phyloP scores from a whole-genome alignment of 805 yeast species.

The Nakazawaea laoshanensis region DNA sequence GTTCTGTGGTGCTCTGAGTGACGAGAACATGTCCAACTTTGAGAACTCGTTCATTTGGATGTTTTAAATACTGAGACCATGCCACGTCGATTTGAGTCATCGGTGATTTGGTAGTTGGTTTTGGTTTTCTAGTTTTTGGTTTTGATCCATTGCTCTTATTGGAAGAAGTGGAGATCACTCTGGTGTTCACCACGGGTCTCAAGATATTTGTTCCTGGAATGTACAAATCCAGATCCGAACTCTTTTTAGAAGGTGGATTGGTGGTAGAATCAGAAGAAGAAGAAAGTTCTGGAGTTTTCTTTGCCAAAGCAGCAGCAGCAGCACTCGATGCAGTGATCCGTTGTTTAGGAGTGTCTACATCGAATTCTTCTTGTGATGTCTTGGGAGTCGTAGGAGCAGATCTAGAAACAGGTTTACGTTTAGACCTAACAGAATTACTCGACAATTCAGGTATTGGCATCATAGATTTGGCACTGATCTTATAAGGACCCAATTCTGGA shows the following conservation, averaged over 20 bases:
- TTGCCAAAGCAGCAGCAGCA: slow-evolving; percentile 15
- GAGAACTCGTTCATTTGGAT: slow-evolving; percentile 52
- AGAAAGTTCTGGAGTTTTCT: slow-evolving; percentile 7
- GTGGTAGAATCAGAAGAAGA: slow-evolving; percentile 2
- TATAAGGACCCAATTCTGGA: slow-evolving; percentile 66
- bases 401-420: slow-evolving; percentile 8
- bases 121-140: slow-evolving; percentile 2
- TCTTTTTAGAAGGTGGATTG: background rate
- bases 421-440: slow-evolving; percentile 12
- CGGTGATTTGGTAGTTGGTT: slow-evolving; percentile 18
- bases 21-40: slow-evolving; percentile 48
- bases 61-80: slow-evolving; percentile 47
- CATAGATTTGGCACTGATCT: slow-evolving; percentile 72
- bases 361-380: slow-evolving; percentile 1
- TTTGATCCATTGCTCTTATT: slow-evolving; percentile 5
- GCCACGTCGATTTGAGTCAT: slow-evolving; percentile 46
- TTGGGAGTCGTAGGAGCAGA: background rate
- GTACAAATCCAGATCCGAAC: slow-evolving; percentile 7
- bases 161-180: slow-evolving; percentile 13
- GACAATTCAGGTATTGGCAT: slow-evolving; percentile 54
- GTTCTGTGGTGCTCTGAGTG: slow-evolving; percentile 32
- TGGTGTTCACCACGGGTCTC: slow-evolving; percentile 37
- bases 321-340: slow-evolving; percentile 12
- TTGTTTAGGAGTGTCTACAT: background rate
- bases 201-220: slow-evolving; percentile 55